These are phyloP conservation scores for Eucommia ulmoides DNA, from an alignment of 257 asterid species.

Conservation along the genomic window DNA sequence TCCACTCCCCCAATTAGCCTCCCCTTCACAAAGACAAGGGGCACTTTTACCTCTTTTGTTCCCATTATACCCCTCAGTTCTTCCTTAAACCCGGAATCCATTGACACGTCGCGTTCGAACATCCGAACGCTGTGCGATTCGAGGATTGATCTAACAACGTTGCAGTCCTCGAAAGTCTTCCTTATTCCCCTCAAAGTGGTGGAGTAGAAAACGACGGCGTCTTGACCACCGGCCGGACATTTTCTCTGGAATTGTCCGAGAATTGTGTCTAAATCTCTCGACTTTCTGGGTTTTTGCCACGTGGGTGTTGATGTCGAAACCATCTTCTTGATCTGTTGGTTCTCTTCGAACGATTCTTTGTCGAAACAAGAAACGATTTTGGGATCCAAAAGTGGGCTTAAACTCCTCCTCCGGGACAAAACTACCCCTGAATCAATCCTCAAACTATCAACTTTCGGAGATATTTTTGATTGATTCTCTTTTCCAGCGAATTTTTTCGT, in stretches of 20 bases:
- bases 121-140: constrained; percentile 43
- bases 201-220: constrained; percentile 44
- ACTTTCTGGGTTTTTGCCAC: constrained; percentile 7
- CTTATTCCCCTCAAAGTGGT: constrained; percentile 82
- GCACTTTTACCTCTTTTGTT: constrained; percentile 52
- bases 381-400: constrained; percentile 60
- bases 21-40: constrained; percentile 74
- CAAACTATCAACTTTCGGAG: constrained; percentile 42
- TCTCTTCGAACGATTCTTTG: constrained; percentile 39
- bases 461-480: constrained; percentile 51
- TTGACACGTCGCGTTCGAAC: constrained; percentile 64
- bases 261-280: constrained; percentile 15
- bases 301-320: constrained; percentile 13
- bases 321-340: constrained; percentile 44
- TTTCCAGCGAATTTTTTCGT: constrained; percentile 47
- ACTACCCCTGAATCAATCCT: constrained; percentile 34
- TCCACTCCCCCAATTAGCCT: constrained; percentile 84
- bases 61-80: constrained; percentile 56
- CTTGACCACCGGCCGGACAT: constrained; percentile 68
- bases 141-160: constrained; percentile 40
- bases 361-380: constrained; percentile 33
- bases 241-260: constrained; percentile 26
- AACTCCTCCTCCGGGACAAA: constrained; percentile 26
- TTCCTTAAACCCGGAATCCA: constrained; percentile 75
- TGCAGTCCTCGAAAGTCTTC: constrained; percentile 89